Evolutionary conservation across 176 grass and related monocot genomes (phyloP), one percentile per base, ranked within the genome.

Genomic region (Olyra latifolia): DNA sequence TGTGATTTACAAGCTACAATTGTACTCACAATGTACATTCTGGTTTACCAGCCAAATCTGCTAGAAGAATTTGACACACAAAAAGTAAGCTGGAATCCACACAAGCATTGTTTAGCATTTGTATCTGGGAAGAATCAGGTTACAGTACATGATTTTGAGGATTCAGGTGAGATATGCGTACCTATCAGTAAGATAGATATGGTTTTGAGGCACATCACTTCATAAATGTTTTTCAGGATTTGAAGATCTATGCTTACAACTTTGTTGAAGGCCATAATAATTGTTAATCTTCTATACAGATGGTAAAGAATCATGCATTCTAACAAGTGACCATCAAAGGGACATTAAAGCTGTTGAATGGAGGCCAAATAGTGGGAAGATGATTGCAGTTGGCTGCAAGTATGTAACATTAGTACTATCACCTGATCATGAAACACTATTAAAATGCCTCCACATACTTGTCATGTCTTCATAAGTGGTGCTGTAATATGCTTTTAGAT

Each of bases 351-450:
- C 92, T 75, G 75, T 98, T 49, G 92, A 83, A 53, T 98, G 95
- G 95, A 94, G 92, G 79, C 92, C 90, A 74, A 98, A 98, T 45
- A 93, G 95, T 68, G 95, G 95, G 65, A 98, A 87, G 90, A 93
- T 93, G 90, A 89, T 98, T 60, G 86, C 95, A 69, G 78, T 93
- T 84, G 92, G 86, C 58, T 98, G 92, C 88, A 98, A 87, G 95
- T 95, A 77, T 63, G 86, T 69, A 69, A 23, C 66, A 74, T 50
- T 91, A 74, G 35, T 72, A 64, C 50, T 78, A 35, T 61, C 46
- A 52, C 64, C 23, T 81, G 43, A 29, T 74, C 62, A 16, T 55
- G 10, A 16, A 71, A 8, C 46, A 64, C 20, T 25, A 59, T 68
- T 61, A 74, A 52, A 66, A 42, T 74, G 27, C 6, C 2, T 74